Conservation (phyloP, 2,329 filamentous ascomycete species). For the Colletotrichum tabaci region DNA sequence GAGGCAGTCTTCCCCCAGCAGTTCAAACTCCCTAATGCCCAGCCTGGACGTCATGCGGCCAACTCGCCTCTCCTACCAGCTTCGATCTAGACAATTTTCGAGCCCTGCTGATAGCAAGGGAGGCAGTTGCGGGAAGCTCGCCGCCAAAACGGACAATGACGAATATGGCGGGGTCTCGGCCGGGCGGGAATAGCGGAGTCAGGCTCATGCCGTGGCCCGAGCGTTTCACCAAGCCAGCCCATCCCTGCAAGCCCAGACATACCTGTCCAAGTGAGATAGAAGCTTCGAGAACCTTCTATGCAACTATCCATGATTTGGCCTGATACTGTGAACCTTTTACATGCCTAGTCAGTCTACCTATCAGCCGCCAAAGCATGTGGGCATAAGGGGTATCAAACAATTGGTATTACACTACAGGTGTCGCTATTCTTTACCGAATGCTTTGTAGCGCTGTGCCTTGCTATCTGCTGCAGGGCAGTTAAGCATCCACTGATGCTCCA, state of each 20-base stretch:
- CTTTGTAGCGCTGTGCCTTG: conserved; percentile 13
- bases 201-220: conserved; percentile 36
- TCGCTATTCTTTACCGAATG: conserved; percentile 14
- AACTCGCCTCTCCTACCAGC: neutral
- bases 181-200: conserved; percentile 41
- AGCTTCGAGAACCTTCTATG: conserved; percentile 53
- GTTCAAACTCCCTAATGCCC: no score
- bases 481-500: neutral
- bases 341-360: neutral
- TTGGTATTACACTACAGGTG: conserved; percentile 17
- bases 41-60: no score
- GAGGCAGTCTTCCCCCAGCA: no score
- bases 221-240: conserved; percentile 18
- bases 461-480: conserved; percentile 7
- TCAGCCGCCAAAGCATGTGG: neutral
- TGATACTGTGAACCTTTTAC: neutral
- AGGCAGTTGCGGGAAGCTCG: conserved; percentile 12
- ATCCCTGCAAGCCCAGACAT: conserved; percentile 1
- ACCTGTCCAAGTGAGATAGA: conserved; percentile 38
- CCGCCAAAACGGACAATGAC: conserved; percentile 34
- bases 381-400: conserved; percentile 35
- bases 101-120: conserved; percentile 6
- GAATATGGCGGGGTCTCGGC: conserved; percentile 39
- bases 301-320: conserved; percentile 3
- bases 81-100: neutral